Evolutionary conservation across 1,284 basidiomycete genomes (phyloP).

Genomic region (Cutaneotrichosporon mucoides): DNA sequence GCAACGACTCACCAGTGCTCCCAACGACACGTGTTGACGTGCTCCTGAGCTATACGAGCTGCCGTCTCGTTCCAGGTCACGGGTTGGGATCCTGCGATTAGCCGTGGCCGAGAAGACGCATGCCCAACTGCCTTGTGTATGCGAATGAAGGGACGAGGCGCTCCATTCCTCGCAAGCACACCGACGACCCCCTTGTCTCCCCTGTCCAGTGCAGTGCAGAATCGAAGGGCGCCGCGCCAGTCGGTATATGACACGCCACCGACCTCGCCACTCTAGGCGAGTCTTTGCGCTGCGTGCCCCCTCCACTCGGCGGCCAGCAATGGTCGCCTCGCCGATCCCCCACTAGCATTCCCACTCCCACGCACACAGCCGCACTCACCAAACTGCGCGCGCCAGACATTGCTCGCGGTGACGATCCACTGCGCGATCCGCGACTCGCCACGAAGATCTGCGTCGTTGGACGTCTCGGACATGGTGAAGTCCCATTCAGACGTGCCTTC

Average conservation of each 20-base stretch:
- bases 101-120: too few species aligned
- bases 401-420: slow-evolving; percentile 14
- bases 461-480: slow-evolving; percentile 6
- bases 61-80: slow-evolving; percentile 16
- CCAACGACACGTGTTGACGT: slow-evolving; percentile 15
- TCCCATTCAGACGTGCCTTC: slow-evolving; percentile 1
- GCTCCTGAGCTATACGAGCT: slow-evolving; percentile 10
- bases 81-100: slow-evolving; percentile 8
- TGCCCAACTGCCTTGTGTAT: background rate
- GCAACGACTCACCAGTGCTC: slow-evolving; percentile 12
- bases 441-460: slow-evolving; percentile 9
- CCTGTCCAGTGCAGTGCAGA: too few species aligned
- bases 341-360: background rate
- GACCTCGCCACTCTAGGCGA: background rate
- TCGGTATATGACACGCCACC: too few species aligned
- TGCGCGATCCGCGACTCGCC: slow-evolving; percentile 10
- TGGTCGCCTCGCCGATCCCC: too few species aligned
- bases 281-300: too few species aligned
- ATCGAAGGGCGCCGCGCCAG: too few species aligned
- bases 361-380: slow-evolving; percentile 3
- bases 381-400: slow-evolving; percentile 15
- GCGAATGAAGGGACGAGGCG: too few species aligned
- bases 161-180: too few species aligned
- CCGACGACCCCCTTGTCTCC: too few species aligned
- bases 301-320: too few species aligned